Conservation (phyloP, 768 basidiomycete genomes). For the Termitomyces sp. region DNA sequence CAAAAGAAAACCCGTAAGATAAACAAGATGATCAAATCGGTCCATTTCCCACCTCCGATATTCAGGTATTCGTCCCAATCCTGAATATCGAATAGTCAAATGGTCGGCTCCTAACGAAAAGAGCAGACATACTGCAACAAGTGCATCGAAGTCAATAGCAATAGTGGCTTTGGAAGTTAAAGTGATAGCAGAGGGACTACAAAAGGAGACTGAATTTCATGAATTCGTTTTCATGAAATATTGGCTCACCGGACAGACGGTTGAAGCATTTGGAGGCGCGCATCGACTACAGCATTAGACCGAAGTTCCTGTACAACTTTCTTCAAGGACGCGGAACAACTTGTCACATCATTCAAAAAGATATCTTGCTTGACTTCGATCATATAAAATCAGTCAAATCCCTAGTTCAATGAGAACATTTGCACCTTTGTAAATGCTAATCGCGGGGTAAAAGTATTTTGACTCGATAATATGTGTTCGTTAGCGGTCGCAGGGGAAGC, state of each 20-base stretch:
- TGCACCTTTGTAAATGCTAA: conserved; percentile 44
- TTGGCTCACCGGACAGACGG: conserved; percentile 52
- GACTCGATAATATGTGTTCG: not conserved
- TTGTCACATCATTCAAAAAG: conserved; percentile 73
- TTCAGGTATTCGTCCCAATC: conserved; percentile 62
- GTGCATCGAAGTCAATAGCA: conserved; percentile 57
- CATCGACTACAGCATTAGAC: conserved; percentile 34
- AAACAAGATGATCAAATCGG: not conserved
- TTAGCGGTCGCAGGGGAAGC: not conserved
- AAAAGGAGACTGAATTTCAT: not conserved
- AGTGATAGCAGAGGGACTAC: conserved; percentile 46
- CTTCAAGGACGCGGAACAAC: conserved; percentile 72
- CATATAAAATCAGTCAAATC: conserved; percentile 2
- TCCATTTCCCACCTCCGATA: conserved; percentile 29
- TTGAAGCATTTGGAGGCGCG: conserved; percentile 67
- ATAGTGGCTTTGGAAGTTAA: conserved; percentile 40
- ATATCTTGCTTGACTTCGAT: conserved; percentile 76
- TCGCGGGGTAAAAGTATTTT: not conserved
- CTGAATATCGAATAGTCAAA: conserved; percentile 20
- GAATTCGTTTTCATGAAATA: not conserved
- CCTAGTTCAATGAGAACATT: conserved; percentile 16
- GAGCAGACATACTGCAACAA: conserved; percentile 45
- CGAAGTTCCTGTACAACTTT: conserved; percentile 69
- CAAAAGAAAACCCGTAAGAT: not conserved
- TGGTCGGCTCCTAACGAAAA: not conserved